Conservation (phyloP, 768 basidiomycete genomes). For the Infundibulicybe gibba region DNA sequence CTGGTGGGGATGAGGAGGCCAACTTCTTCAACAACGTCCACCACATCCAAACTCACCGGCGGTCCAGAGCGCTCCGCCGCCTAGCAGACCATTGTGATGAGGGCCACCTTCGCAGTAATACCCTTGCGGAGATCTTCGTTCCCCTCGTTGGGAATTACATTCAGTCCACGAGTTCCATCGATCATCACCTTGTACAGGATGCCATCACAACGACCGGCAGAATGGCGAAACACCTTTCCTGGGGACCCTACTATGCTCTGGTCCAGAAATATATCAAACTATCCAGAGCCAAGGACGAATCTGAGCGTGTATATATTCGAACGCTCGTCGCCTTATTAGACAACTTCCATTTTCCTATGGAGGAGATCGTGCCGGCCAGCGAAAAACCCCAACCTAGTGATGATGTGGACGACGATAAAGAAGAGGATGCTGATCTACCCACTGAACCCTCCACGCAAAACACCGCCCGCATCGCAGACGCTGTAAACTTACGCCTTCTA, state of each 20-base stretch:
- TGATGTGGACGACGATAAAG: conserved; percentile 29
- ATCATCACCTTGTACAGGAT: conserved; percentile 89
- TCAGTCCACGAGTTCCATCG: conserved; percentile 50
- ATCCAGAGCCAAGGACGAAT: conserved; percentile 60
- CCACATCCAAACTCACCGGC: conserved; percentile 90
- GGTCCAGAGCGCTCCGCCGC: conserved; percentile 81
- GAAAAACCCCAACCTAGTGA: conserved; percentile 16
- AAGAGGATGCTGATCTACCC: conserved; percentile 13
- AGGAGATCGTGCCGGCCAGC: conserved; percentile 40
- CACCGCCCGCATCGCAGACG: conserved; percentile 58
- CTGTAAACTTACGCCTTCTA: conserved; percentile 71
- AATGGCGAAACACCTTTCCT: conserved; percentile 72
- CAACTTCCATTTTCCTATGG: conserved; percentile 89
- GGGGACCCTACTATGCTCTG: conserved; percentile 80
- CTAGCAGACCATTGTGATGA: conserved; percentile 74
- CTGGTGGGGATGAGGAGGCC: conserved; percentile 88
- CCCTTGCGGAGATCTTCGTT: conserved; percentile 77
- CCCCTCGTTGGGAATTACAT: conserved; percentile 87
- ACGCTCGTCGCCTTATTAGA: conserved; percentile 82
- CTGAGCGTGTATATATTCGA: conserved; percentile 81
- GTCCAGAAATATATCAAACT: conserved; percentile 80
- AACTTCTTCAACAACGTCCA: conserved; percentile 96
- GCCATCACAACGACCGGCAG: conserved; percentile 78
- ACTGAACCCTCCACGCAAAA: conserved; percentile 11
- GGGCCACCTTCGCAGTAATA: conserved; percentile 61